phyloP scores from a whole-genome alignment of 495 filamentous ascomycete species.

The Recurvomyces mirabilis region DNA sequence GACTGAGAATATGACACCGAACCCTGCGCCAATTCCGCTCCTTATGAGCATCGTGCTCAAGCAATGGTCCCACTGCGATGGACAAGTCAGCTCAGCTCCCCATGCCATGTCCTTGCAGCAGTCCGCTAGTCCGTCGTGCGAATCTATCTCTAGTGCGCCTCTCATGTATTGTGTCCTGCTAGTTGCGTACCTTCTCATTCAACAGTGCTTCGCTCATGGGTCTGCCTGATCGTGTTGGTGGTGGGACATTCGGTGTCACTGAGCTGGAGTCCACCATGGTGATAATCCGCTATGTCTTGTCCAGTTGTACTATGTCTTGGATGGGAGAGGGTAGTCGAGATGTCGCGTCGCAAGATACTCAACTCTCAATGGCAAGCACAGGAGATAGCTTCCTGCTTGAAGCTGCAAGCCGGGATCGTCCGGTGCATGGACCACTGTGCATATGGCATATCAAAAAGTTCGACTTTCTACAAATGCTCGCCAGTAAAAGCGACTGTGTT shows the following conservation, averaged over 20 bases:
- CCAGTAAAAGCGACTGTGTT: too few relatives aligned
- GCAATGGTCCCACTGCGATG: conserved; percentile 83
- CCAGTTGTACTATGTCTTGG: too few relatives aligned
- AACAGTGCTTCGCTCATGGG: conserved; percentile 88
- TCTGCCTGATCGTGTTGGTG: conserved; percentile 45
- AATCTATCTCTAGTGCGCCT: too few relatives aligned
- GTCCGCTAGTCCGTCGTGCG: too few relatives aligned
- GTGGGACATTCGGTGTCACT: conserved; percentile 31
- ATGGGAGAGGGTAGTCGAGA: too few relatives aligned
- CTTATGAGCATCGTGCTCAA: conserved; percentile 93
- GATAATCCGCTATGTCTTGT: too few relatives aligned
- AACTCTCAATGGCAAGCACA: too few relatives aligned
- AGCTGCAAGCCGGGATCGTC: too few relatives aligned
- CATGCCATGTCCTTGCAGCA: neutral
- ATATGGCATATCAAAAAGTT: conserved; percentile 13
- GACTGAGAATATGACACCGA: conserved; percentile 96
- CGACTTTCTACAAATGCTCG: neutral
- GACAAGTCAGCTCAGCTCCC: neutral
- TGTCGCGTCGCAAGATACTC: too few relatives aligned
- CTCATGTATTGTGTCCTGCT: too few relatives aligned
- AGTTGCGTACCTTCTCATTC: conserved; percentile 80
- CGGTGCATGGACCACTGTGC: too few relatives aligned
- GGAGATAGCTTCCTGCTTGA: too few relatives aligned
- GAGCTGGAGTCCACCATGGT: conserved; percentile 48
- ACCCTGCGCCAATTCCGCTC: conserved; percentile 82